Conservation (phyloP, 139 green algal genomes). For the Chlamydomonas schloesseri region DNA sequence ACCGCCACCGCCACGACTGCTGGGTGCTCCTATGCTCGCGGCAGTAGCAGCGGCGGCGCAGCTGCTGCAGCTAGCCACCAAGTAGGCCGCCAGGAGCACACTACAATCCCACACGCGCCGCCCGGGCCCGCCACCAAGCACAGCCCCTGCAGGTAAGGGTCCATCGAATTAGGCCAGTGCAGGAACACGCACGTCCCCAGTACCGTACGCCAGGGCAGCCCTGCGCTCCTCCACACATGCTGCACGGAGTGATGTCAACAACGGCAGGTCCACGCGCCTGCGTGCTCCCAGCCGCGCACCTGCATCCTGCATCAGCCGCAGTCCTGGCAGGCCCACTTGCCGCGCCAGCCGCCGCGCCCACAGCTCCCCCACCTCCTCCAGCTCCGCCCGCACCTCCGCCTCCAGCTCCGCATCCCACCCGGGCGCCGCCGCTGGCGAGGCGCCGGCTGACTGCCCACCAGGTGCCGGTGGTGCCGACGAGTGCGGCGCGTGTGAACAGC, state of each 20-base stretch:
- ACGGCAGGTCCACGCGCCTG: no score
- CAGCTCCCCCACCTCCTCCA: constrained; percentile 26
- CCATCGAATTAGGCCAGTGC: neutral
- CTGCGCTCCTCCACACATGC: no score
- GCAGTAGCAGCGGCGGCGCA: neutral
- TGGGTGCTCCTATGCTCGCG: neutral
- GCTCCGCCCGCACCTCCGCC: constrained; percentile 28
- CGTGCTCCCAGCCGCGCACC: constrained; percentile 11
- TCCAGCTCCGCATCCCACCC: neutral
- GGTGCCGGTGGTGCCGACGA: no score
- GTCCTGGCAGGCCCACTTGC: constrained; percentile 42
- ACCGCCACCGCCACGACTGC: neutral
- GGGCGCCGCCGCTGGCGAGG: no score
- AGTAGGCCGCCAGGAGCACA: constrained; percentile 41
- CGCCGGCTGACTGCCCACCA: no score
- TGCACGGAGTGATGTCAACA: no score
- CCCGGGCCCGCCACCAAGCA: constrained; percentile 19
- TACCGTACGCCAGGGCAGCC: no score
- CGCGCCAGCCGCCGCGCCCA: constrained; percentile 29
- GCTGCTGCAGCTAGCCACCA: neutral
- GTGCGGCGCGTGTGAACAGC: no score
- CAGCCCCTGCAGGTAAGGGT: neutral
- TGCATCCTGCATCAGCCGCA: constrained; percentile 34
- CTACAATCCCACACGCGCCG: constrained; percentile 58
- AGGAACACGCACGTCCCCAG: no score